Conservation (phyloP, 495 filamentous ascomycete genomes). For the Hyphodiscus hymeniophilus region DNA sequence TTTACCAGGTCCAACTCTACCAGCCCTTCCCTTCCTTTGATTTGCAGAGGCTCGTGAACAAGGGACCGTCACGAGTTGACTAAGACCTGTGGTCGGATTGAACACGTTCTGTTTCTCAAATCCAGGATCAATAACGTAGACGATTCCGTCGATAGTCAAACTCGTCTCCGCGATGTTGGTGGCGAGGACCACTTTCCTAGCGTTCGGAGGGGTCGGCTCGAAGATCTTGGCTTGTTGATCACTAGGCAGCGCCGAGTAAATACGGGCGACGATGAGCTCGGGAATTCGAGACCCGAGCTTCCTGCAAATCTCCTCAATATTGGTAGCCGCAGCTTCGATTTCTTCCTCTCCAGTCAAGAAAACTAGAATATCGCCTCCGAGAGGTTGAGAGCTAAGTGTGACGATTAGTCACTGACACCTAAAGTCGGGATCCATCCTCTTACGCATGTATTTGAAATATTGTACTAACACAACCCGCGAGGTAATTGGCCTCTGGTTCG, state of each 20-base stretch:
- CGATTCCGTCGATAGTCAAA: slow-evolving; percentile 84
- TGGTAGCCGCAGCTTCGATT: slow-evolving; percentile 77
- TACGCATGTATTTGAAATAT: slow-evolving; percentile 93
- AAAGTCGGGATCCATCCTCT: too few relatives aligned
- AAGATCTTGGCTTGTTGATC: slow-evolving; percentile 86
- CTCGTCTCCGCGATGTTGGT: slow-evolving; percentile 90
- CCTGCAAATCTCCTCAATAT: slow-evolving; percentile 68
- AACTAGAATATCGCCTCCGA: slow-evolving; percentile 85
- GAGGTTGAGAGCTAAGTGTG: too few relatives aligned
- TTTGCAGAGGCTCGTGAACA: slow-evolving; percentile 93
- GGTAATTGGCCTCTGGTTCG: slow-evolving; percentile 89
- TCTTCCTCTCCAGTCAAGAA: slow-evolving; percentile 89
- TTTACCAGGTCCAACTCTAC: slow-evolving; percentile 88
- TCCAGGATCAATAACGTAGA: slow-evolving; percentile 86
- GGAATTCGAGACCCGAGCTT: slow-evolving; percentile 78
- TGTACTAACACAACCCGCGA: slow-evolving; percentile 81
- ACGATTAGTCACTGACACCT: too few relatives aligned
- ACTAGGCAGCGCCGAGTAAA: slow-evolving; percentile 82
- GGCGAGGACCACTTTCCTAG: slow-evolving; percentile 78
- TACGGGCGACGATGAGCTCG: slow-evolving; percentile 79
- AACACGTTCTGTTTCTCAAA: slow-evolving; percentile 96
- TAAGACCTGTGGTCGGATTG: slow-evolving; percentile 87
- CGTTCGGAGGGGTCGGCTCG: slow-evolving; percentile 72
- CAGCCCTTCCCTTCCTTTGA: slow-evolving; percentile 85
- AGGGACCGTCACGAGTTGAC: slow-evolving; percentile 81